These are phyloP conservation scores for Oxyria digyna DNA, from an alignment of 148 eudicot genomes.

Conservation along the genomic window DNA sequence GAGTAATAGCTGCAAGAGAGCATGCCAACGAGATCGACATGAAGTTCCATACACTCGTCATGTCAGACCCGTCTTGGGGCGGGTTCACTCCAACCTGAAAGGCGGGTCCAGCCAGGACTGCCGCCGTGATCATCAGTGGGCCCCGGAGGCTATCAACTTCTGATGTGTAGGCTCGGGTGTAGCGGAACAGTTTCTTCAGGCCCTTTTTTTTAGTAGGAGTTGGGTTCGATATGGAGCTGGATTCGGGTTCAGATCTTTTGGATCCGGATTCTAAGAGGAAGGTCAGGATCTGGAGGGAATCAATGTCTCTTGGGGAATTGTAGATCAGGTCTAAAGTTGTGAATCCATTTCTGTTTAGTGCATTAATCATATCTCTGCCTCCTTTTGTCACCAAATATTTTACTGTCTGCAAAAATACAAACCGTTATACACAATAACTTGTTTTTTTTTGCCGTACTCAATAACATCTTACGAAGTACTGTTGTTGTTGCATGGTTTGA, in stretches of 20 bases:
- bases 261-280: conserved; percentile 15
- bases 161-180: too few species aligned
- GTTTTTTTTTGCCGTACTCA: too few species aligned
- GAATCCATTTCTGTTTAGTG: conserved; percentile 19
- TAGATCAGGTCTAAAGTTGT: conserved; percentile 25
- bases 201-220: too few species aligned
- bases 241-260: background rate
- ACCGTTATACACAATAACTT: too few species aligned
- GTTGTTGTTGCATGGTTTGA: too few species aligned
- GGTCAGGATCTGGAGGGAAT: conserved; percentile 22
- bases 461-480: too few species aligned
- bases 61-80: conserved; percentile 14
- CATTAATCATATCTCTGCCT: conserved; percentile 5
- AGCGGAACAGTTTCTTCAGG: too few species aligned
- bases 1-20: conserved; percentile 8
- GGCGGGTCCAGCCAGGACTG: conserved; percentile 13
- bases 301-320: conserved; percentile 26
- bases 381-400: conserved; percentile 18
- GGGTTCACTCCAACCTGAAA: conserved; percentile 2
- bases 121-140: background rate
- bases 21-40: conserved; percentile 15
- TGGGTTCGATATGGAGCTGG: background rate
- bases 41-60: too few species aligned
- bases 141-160: too few species aligned
- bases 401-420: conserved; percentile 15